Percentiles rank a stretch among this genome's conserved stretches.
Evolutionary conservation across 164 flowering plant genomes (phyloP).

Genomic region (Cinnamomum micranthum): DNA sequence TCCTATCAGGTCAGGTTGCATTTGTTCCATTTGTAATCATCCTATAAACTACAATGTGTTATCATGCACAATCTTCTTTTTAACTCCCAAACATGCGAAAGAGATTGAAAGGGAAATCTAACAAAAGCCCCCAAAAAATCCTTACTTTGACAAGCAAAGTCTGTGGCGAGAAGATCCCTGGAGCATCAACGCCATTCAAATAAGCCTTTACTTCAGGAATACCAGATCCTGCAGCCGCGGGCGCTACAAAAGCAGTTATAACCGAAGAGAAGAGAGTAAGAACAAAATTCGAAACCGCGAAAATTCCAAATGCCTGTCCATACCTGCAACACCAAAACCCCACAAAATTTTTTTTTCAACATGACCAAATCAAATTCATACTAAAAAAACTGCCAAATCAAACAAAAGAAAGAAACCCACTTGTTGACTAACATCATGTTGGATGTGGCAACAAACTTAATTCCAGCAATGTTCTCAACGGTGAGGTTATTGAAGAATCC

Average conservation of each 20-base stretch:
- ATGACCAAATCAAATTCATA: neutral
- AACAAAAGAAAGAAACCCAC: constrained; percentile 25
- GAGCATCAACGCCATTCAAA: constrained; percentile 91
- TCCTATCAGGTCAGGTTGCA: no score
- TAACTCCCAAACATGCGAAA: no score
- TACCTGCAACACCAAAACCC: constrained; percentile 35
- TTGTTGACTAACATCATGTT: constrained; percentile 55
- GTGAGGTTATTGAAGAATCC: constrained; percentile 73
- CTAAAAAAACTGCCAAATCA: neutral
- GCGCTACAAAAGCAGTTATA: constrained; percentile 57
- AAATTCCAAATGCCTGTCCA: constrained; percentile 51
- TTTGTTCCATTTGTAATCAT: no score
- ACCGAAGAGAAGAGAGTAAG: constrained; percentile 64
- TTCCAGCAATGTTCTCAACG: constrained; percentile 78
- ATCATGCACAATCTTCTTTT: no score
- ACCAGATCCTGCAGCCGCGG: constrained; percentile 87
- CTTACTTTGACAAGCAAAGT: constrained; percentile 75
- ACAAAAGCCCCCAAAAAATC: neutral
- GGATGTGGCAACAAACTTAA: constrained; percentile 71
- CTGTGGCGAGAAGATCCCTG: constrained; percentile 47
- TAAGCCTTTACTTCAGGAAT: constrained; percentile 95
- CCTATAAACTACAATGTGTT: no score
- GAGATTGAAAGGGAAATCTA: neutral
- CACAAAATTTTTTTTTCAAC: neutral
- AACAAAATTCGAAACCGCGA: constrained; percentile 48